phyloP scores from a whole-genome alignment of 352 stramenopile species.

The Phytophthora fragariaefolia region DNA sequence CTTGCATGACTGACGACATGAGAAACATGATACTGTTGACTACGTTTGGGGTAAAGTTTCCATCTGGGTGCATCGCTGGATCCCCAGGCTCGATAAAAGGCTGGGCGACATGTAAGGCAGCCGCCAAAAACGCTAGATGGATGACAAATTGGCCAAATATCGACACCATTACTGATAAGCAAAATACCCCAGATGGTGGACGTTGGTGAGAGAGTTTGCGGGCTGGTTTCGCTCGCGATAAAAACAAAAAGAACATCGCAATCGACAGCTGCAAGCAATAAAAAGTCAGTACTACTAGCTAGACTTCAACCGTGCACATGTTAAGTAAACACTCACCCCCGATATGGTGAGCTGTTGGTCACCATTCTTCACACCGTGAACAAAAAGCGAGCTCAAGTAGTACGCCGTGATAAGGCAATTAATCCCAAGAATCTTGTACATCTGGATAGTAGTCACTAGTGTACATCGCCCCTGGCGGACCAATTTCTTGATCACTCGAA shows the following conservation, averaged over 20 bases:
- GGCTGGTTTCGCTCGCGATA: conserved; percentile 91
- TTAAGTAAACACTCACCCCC: conserved; percentile 26
- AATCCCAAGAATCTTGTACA: conserved; percentile 99
- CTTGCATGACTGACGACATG: conserved; percentile 92
- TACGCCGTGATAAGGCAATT: conserved; percentile 99
- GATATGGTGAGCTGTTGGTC: conserved; percentile 94
- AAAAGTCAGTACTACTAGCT: conserved; percentile 29
- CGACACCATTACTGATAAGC: conserved; percentile 90
- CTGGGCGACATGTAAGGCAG: conserved; percentile 89
- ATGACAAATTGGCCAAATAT: conserved; percentile 97
- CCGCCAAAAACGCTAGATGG: conserved; percentile 94
- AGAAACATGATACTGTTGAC: conserved; percentile 99
- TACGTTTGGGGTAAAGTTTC: conserved; percentile 97
- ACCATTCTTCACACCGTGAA: conserved; percentile 98
- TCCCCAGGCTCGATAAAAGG: conserved; percentile 89
- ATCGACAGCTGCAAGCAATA: conserved; percentile 57
- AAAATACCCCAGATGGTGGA: conserved; percentile 96
- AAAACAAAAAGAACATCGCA: conserved; percentile 66
- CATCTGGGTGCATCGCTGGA: conserved; percentile 77
- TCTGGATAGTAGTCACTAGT: conserved; percentile 98
- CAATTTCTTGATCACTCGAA: conserved; percentile 94
- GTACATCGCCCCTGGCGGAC: conserved; percentile 98
- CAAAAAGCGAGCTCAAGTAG: conserved; percentile 97
- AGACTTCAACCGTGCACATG: conserved; percentile 80
- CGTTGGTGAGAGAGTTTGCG: conserved; percentile 92